Conservation (phyloP, 2,329 filamentous ascomycete genomes). For the Phialemoniopsis sp. region DNA sequence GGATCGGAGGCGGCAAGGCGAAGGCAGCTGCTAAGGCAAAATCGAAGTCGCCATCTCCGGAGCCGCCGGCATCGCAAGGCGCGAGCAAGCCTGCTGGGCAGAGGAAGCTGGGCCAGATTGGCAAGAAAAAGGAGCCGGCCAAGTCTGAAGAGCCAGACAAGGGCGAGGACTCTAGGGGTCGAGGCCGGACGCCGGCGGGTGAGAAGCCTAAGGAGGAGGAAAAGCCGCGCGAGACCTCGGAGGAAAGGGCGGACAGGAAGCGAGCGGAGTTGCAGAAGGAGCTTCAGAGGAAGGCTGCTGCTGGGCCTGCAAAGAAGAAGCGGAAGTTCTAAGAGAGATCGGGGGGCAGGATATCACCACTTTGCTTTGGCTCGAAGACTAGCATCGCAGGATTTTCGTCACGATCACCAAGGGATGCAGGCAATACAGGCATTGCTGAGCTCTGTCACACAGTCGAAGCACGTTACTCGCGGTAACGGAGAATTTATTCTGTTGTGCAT, state of each 20-base stretch:
- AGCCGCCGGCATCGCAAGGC: slow-evolving; percentile 8
- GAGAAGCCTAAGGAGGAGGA: slow-evolving; percentile 19
- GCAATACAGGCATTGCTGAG: too few species aligned
- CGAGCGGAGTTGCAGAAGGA: slow-evolving; percentile 48
- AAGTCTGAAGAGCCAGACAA: slow-evolving; percentile 2
- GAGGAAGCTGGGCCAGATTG: slow-evolving; percentile 28
- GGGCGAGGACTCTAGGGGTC: slow-evolving; percentile 1
- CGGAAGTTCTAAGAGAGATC: slow-evolving; percentile 45
- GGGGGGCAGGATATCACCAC: too few species aligned
- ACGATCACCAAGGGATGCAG: too few species aligned
- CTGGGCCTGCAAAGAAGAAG: slow-evolving; percentile 51
- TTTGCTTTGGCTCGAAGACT: too few species aligned
- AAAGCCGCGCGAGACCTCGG: slow-evolving; percentile 32
- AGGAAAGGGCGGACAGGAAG: slow-evolving; percentile 43
- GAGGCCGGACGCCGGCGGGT: slow-evolving; percentile 6
- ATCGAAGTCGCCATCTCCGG: background rate
- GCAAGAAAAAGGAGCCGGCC: slow-evolving; percentile 15
- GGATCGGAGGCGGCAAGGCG: slow-evolving; percentile 30
- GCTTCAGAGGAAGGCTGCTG: slow-evolving; percentile 42
- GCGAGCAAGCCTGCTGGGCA: slow-evolving; percentile 7
- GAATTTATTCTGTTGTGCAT: too few species aligned
- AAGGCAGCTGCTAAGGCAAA: slow-evolving; percentile 3
- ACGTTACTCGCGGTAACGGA: too few species aligned
- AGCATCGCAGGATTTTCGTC: too few species aligned
- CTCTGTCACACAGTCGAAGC: too few species aligned